Evolutionary conservation across 352 stramenopile genomes (phyloP).

Genomic region (Globisporangium middletonii): DNA sequence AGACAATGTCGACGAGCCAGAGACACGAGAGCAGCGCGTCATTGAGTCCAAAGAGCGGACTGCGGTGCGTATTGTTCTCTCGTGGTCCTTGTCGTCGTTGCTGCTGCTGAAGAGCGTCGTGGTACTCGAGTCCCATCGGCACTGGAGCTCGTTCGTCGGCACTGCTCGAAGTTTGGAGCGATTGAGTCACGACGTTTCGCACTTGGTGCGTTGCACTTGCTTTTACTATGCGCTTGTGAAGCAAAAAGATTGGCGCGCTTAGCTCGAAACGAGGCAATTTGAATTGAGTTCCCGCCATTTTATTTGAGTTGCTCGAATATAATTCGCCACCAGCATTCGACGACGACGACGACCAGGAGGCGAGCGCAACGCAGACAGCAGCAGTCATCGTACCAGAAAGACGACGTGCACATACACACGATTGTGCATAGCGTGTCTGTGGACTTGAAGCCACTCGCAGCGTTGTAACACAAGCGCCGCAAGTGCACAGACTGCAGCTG

Average conservation of each 20-base stretch:
- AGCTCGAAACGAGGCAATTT: neutral
- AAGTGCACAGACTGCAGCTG: neutral
- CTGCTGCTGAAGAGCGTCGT: neutral
- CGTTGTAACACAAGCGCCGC: neutral
- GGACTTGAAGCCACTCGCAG: neutral
- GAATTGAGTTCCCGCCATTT: slow-evolving; percentile 30
- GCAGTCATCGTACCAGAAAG: no score
- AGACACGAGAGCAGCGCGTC: slow-evolving; percentile 33
- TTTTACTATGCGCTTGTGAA: neutral
- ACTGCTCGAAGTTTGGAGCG: no score
- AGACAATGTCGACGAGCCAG: slow-evolving; percentile 44
- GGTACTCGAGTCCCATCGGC: no score
- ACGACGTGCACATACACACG: no score
- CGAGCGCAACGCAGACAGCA: no score
- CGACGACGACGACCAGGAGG: no score
- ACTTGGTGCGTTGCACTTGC: neutral
- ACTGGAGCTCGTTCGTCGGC: no score
- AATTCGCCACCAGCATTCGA: no score
- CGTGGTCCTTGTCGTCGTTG: no score
- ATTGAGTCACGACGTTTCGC: neutral
- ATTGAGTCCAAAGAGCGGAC: slow-evolving; percentile 35
- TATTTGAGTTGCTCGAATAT: neutral
- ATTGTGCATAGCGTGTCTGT: neutral
- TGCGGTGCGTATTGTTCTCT: neutral
- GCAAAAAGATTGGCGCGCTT: neutral